Percentiles rank a stretch among this genome's conserved stretches.
phyloP scores from a whole-genome alignment of 2,329 filamentous ascomycete genomes.

The Aspergillus hiratsukae region DNA sequence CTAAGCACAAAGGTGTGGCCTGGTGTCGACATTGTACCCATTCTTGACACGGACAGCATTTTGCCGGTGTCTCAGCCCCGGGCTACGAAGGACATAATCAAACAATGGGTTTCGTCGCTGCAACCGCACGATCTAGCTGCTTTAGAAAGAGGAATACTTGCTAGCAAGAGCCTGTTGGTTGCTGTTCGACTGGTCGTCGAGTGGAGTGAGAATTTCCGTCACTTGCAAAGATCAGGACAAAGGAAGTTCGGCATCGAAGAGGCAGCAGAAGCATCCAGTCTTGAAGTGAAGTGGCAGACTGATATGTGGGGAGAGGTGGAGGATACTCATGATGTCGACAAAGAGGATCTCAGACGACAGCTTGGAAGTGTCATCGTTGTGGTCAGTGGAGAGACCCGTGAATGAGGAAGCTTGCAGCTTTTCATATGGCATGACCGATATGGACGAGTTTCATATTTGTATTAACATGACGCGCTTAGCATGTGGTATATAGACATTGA shows the following conservation, averaged over 20 bases:
- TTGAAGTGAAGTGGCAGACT: conserved; percentile 90
- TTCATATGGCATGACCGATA: not conserved
- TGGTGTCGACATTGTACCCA: conserved; percentile 70
- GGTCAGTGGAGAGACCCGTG: conserved; percentile 56
- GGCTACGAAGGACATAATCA: conserved; percentile 70
- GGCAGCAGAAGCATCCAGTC: conserved; percentile 68
- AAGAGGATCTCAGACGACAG: conserved; percentile 82
- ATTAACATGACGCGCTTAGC: not conserved
- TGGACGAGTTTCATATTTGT: not conserved
- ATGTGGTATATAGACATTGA: not conserved
- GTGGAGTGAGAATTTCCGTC: conserved; percentile 73
- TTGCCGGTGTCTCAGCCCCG: conserved; percentile 69
- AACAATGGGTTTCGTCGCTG: conserved; percentile 70
- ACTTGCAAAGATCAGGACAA: conserved; percentile 39
- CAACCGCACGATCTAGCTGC: conserved; percentile 78
- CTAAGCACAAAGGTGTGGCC: conserved; percentile 75
- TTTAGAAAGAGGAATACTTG: conserved; percentile 75
- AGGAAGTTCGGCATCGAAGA: conserved; percentile 72
- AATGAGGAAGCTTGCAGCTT: not conserved
- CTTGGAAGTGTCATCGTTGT: conserved; percentile 81
- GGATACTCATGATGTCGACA: conserved; percentile 94
- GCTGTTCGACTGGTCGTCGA: conserved; percentile 74
- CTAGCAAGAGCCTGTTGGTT: conserved; percentile 79
- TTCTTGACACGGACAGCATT: conserved; percentile 75
- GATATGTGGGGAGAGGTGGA: conserved; percentile 93